These are phyloP conservation scores for Elsinoe australis DNA, from an alignment of 2,329 filamentous ascomycete genomes.

Conservation along the genomic window DNA sequence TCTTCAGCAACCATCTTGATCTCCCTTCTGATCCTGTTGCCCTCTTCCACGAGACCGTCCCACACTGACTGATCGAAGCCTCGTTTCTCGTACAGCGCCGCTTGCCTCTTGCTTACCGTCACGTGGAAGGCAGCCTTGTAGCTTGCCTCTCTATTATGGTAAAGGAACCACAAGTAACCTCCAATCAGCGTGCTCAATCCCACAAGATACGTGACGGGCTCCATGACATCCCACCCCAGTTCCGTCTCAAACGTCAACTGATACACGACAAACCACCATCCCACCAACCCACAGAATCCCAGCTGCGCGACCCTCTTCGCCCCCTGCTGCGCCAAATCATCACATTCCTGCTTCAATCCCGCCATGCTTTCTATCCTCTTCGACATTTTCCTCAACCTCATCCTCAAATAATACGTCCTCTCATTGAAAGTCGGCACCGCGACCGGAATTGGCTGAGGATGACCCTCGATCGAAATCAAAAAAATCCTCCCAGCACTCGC, in stretches of 20 bases:
- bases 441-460: conserved; percentile 60
- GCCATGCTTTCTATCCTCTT: conserved; percentile 61
- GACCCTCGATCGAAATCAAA: conserved; percentile 71
- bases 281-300: conserved; percentile 64
- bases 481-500: conserved; percentile 80
- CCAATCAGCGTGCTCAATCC: conserved; percentile 80
- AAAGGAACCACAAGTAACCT: conserved; percentile 89
- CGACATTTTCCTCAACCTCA: conserved; percentile 65
- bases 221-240: conserved; percentile 83
- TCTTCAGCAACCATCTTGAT: conserved; percentile 74
- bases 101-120: conserved; percentile 71
- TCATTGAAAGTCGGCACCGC: conserved; percentile 82
- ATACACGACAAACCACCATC: conserved; percentile 80
- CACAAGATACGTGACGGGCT: conserved; percentile 82
- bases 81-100: conserved; percentile 63
- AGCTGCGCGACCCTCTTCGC: conserved; percentile 73
- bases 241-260: conserved; percentile 60
- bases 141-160: conserved; percentile 80
- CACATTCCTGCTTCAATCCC: conserved; percentile 72
- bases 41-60: conserved; percentile 72
- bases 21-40: conserved; percentile 67
- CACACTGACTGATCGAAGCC: conserved; percentile 71
- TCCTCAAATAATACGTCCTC: conserved; percentile 79
- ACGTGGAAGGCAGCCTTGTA: conserved; percentile 83
- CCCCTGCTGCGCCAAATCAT: conserved; percentile 64